Percentiles rank a stretch among this genome's conserved stretches.
These are phyloP conservation scores for Coemansia sp. DNA, from an alignment of 192 early-diverging fungal genomes.

Conservation along the genomic window DNA sequence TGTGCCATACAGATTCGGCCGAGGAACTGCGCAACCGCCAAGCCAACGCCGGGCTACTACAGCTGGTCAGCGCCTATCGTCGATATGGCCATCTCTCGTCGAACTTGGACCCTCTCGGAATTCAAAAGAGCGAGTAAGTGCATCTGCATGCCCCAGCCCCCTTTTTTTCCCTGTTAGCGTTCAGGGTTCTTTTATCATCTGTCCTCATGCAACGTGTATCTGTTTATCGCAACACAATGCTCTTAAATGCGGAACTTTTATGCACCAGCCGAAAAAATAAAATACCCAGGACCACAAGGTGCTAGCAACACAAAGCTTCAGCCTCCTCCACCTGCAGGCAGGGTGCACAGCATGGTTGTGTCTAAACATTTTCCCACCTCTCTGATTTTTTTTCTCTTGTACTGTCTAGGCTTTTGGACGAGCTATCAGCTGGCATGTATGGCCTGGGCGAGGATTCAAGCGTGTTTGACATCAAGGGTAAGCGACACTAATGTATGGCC, in stretches of 20 bases:
- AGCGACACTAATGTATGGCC: constrained; percentile 7
- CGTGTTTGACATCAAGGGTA: constrained; percentile 34
- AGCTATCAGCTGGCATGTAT: constrained; percentile 67
- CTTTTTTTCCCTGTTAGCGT: background rate
- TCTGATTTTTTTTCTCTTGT: background rate
- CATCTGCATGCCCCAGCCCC: background rate
- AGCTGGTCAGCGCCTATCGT: constrained; percentile 77
- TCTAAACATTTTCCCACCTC: background rate
- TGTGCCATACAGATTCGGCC: constrained; percentile 20
- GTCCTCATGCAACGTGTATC: constrained; percentile 28
- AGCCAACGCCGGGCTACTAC: constrained; percentile 76
- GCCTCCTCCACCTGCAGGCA: background rate
- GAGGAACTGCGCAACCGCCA: constrained; percentile 80
- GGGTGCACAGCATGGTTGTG: background rate
- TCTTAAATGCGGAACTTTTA: background rate
- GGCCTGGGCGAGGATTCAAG: constrained; percentile 63
- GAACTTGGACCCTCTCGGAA: constrained; percentile 81
- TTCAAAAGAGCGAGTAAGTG: constrained; percentile 57
- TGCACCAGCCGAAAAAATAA: background rate
- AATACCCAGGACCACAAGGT: background rate
- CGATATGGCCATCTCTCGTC: constrained; percentile 79
- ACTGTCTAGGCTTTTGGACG: constrained; percentile 46
- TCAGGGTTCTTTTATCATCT: background rate
- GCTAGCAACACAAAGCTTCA: background rate
- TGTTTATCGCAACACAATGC: background rate